Percentiles rank a stretch among this genome's conserved stretches.
These are phyloP conservation scores for Sphaerulina populicola DNA, from an alignment of 2,329 filamentous ascomycete species.

Conservation along the genomic window DNA sequence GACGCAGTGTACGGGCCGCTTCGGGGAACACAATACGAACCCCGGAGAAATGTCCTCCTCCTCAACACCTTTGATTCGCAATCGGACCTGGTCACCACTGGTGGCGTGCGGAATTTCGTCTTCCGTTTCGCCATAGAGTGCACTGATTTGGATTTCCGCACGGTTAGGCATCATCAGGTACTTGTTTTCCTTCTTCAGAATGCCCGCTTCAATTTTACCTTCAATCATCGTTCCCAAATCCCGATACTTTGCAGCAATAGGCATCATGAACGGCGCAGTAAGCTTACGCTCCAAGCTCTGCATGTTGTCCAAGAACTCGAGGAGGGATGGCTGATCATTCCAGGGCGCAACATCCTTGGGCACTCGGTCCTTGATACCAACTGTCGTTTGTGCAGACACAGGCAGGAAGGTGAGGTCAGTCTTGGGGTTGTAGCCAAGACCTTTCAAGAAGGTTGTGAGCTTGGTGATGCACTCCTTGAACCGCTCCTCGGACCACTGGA, in stretches of 20 bases:
- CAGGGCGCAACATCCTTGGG: slow-evolving; percentile 68
- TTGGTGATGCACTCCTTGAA: slow-evolving; percentile 92
- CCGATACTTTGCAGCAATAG: slow-evolving; percentile 87
- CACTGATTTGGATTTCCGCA: slow-evolving; percentile 68
- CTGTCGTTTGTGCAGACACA: slow-evolving; percentile 76
- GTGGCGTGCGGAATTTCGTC: slow-evolving; percentile 76
- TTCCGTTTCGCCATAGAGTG: slow-evolving; percentile 90
- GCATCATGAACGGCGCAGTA: slow-evolving; percentile 99
- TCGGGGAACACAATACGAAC: slow-evolving; percentile 91
- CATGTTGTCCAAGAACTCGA: slow-evolving; percentile 95
- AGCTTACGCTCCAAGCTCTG: slow-evolving; percentile 87
- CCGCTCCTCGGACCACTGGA: slow-evolving; percentile 87
- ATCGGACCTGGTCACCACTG: slow-evolving; percentile 88
- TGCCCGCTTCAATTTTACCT: slow-evolving; percentile 91
- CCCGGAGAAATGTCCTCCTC: slow-evolving; percentile 94
- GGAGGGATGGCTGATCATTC: slow-evolving; percentile 81
- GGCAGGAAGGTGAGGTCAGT: slow-evolving; percentile 93
- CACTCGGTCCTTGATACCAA: slow-evolving; percentile 83
- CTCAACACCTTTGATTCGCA: slow-evolving; percentile 88
- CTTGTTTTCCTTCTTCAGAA: slow-evolving; percentile 79
- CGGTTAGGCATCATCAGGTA: slow-evolving; percentile 95
- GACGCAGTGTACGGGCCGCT: slow-evolving; percentile 87
- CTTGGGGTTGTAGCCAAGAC: slow-evolving; percentile 88
- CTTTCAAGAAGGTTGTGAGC: slow-evolving; percentile 78
- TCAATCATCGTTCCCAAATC: slow-evolving; percentile 97